Base-by-base conservation (phyloP, 768 basidiomycete genomes). In the Lactarius sp. region DNA sequence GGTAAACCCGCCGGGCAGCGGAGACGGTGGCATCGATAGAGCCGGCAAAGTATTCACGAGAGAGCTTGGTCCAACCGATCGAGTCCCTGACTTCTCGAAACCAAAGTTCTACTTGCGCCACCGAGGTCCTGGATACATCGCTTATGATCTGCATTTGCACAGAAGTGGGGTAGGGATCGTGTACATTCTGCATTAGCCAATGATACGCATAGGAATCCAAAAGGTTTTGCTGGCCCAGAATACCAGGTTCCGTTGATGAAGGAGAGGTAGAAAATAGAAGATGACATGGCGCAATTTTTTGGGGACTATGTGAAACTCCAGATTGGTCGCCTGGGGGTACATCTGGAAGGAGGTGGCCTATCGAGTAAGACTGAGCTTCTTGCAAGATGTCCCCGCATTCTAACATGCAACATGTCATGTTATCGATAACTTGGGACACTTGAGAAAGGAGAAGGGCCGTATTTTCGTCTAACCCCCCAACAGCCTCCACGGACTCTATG, bases 131-230 rank as follows among this genome's bases (percentile, higher is more conserved):
- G 4, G 68, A 59, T 6, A 27, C 4, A 31, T 62, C 42, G 6
- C 53, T 52, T 6, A 71, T 54, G 31, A 33, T 16, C 33, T 46
- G 49, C 52, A 57, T 59, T n/a, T 64, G 54, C 2, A n/a, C 69
- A 18, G 4, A 62, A 0, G 75, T 66, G 0, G 84, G 84, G 60
- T 85, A 85, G 0, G 84, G 84, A 62, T 83, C 77, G 51, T 81
- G 78, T 0, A 85, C 56, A 51, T 85, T 60, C 8, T 51, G 58
- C 47, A 55, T 27, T 3, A 64, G 34, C 63, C 63, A 64, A 16
- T 8, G 51, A 18, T 64, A 37, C 31, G 63, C 63, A 16, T 31
- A 37, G 3, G 47, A 13, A 7, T 55, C 58, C 46, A 64, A 27
- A 13, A 39, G 12, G 22, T 27, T 55, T 8, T 64, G 12, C 9